Percentiles rank a stretch among this genome's conserved stretches.
phyloP scores from a whole-genome alignment of 352 stramenopile genomes.

The Phytophthora idaei region DNA sequence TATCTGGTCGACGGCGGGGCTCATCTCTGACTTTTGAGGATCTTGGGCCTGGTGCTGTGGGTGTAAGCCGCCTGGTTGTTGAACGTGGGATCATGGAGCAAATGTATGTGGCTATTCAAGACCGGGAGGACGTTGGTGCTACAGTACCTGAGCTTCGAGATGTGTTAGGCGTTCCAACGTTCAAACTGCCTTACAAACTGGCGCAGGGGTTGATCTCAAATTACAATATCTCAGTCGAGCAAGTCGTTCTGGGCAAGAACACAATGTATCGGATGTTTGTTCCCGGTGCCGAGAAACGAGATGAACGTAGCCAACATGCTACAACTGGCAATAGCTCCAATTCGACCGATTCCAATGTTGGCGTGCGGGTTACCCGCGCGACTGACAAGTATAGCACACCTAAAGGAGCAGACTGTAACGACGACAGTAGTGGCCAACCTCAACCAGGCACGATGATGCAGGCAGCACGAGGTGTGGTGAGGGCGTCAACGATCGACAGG shows the following conservation, averaged over 20 bases:
- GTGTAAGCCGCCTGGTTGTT: constrained; percentile 50
- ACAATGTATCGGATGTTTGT: constrained; percentile 89
- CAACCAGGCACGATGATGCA: constrained; percentile 69
- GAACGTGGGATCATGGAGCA: constrained; percentile 86
- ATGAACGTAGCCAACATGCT: constrained; percentile 9
- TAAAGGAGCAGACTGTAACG: constrained; percentile 18
- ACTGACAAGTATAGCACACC: constrained; percentile 37
- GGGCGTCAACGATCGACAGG: constrained; percentile 60
- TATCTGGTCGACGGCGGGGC: constrained; percentile 6
- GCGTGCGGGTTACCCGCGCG: constrained; percentile 34
- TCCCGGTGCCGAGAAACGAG: constrained; percentile 22
- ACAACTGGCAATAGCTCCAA: constrained; percentile 4
- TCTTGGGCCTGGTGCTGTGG: constrained; percentile 20
- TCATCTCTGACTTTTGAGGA: constrained; percentile 31
- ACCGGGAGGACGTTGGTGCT: constrained; percentile 49
- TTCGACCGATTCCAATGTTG: constrained; percentile 15
- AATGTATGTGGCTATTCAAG: constrained; percentile 67
- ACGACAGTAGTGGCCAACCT: constrained; percentile 15
- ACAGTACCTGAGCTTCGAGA: constrained; percentile 85
- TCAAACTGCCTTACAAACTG: constrained; percentile 84
- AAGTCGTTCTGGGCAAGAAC: constrained; percentile 79
- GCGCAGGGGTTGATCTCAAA: constrained; percentile 80
- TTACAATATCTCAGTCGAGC: constrained; percentile 79
- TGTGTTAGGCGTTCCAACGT: constrained; percentile 78
- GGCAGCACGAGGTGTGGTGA: constrained; percentile 53